phyloP scores from a whole-genome alignment of 78 protist species.

The Tieghemostelium lacteum region DNA sequence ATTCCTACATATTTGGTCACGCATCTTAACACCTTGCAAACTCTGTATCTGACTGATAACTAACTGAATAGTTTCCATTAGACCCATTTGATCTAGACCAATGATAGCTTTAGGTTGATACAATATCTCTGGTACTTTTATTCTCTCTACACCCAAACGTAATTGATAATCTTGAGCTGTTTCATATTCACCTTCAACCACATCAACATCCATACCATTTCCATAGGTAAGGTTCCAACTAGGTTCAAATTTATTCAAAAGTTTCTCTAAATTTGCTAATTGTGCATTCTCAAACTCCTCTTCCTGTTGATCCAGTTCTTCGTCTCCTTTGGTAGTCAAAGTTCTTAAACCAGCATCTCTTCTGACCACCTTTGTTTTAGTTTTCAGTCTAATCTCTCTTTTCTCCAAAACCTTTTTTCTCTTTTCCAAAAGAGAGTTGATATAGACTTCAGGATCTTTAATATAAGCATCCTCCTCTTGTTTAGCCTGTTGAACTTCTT shows the following conservation, averaged over 20 bases:
- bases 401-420: not conserved
- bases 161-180: conserved; percentile 67
- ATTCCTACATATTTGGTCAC: too few relatives aligned
- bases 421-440: conserved; percentile 5
- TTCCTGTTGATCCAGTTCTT: not conserved
- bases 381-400: conserved; percentile 16
- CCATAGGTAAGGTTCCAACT: conserved; percentile 22
- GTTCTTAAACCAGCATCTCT: conserved; percentile 34
- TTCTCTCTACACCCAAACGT: conserved; percentile 65
- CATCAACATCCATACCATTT: not conserved
- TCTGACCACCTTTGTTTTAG: conserved; percentile 22
- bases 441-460: conserved; percentile 51
- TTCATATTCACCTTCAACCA: not conserved
- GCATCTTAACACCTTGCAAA: too few relatives aligned
- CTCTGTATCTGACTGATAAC: conserved; percentile 2
- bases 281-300: conserved; percentile 34
- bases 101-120: conserved; percentile 77
- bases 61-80: conserved; percentile 22
- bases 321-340: not conserved
- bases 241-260: conserved; percentile 64
- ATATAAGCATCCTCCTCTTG: conserved; percentile 44
- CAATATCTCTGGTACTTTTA: conserved; percentile 55
- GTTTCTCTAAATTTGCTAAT: conserved; percentile 21
- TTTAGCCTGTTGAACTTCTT: conserved; percentile 14
- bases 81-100: conserved; percentile 67